These are phyloP conservation scores for Ascochyta pisi DNA, from an alignment of 2,329 filamentous ascomycete genomes.

Conservation along the genomic window DNA sequence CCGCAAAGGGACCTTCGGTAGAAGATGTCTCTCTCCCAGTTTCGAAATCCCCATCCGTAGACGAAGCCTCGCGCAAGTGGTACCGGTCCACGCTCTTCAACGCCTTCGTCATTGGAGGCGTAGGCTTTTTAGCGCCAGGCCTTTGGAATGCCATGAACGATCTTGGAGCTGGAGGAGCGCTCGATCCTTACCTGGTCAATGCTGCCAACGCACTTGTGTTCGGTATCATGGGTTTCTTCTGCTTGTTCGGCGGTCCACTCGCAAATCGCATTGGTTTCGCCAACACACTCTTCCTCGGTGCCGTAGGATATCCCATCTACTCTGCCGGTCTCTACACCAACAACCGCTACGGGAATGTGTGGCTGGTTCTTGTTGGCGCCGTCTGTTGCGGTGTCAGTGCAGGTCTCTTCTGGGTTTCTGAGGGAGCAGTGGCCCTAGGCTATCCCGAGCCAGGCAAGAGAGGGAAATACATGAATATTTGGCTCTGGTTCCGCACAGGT, in stretches of 20 bases:
- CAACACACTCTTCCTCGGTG: conserved; percentile 55
- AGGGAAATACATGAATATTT: conserved; percentile 57
- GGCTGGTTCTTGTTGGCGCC: conserved; percentile 60
- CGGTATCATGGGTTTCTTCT: conserved; percentile 56
- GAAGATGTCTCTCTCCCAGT: conserved; percentile 19
- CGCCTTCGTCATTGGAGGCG: conserved; percentile 60
- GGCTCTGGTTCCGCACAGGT: conserved; percentile 59
- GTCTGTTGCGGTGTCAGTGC: conserved; percentile 58
- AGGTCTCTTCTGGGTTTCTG: conserved; percentile 60
- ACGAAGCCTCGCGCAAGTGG: conserved; percentile 47
- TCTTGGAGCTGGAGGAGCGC: conserved; percentile 60
- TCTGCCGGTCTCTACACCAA: conserved; percentile 54
- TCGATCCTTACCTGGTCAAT: conserved; percentile 60
- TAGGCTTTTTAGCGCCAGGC: conserved; percentile 60
- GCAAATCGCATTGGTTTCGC: conserved; percentile 58
- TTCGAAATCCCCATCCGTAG: conserved; percentile 12
- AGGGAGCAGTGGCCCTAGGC: conserved; percentile 58
- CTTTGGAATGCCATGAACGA: conserved; percentile 65
- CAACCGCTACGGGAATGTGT: conserved; percentile 59
- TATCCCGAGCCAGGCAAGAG: conserved; percentile 58
- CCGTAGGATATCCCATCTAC: conserved; percentile 59
- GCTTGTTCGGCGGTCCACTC: conserved; percentile 57
- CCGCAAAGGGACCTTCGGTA: conserved; percentile 19
- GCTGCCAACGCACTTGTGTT: conserved; percentile 62
- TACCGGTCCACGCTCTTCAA: conserved; percentile 62